Conservation (phyloP, 2,329 filamentous ascomycete species). For the Ascochyta clinopodiicola region DNA sequence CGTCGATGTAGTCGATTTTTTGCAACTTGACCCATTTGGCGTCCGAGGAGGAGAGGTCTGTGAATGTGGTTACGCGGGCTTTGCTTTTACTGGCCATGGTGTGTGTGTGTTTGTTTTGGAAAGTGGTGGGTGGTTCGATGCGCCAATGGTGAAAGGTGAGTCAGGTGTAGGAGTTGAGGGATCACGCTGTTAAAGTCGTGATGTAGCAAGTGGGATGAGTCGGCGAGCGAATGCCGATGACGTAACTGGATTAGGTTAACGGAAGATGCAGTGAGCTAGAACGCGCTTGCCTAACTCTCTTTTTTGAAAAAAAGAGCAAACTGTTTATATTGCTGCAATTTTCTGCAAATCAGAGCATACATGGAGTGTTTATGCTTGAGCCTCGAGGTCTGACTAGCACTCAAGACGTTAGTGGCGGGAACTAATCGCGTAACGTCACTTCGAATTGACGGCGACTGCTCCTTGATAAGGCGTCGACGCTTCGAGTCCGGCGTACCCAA, state of each 20-base stretch:
- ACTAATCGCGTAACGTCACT: constrained; percentile 17
- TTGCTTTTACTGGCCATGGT: constrained; percentile 21
- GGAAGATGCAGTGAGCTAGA: not conserved
- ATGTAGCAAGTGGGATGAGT: constrained; percentile 14
- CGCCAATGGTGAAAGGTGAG: not conserved
- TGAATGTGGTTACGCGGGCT: constrained; percentile 29
- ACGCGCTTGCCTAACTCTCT: not conserved
- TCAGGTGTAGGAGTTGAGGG: not conserved
- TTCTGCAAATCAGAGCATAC: not conserved
- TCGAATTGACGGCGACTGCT: not conserved
- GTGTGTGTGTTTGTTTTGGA: constrained; percentile 1
- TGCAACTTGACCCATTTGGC: constrained; percentile 44
- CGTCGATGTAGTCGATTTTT: constrained; percentile 64
- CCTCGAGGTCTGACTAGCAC: not conserved
- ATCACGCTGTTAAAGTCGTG: not conserved
- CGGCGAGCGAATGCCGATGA: constrained; percentile 13
- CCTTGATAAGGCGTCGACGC: constrained; percentile 3
- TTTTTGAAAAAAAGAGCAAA: not conserved
- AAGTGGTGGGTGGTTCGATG: not conserved
- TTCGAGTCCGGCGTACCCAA: not conserved
- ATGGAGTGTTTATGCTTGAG: not conserved
- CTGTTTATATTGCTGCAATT: not conserved
- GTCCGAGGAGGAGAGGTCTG: constrained; percentile 29
- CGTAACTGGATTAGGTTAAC: constrained; percentile 5
- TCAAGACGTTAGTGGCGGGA: constrained; percentile 12